Percentiles rank a stretch among this genome's conserved stretches.
Conservation (phyloP, 1,139 yeast species). For the Pneumocystis oryctolagi region DNA sequence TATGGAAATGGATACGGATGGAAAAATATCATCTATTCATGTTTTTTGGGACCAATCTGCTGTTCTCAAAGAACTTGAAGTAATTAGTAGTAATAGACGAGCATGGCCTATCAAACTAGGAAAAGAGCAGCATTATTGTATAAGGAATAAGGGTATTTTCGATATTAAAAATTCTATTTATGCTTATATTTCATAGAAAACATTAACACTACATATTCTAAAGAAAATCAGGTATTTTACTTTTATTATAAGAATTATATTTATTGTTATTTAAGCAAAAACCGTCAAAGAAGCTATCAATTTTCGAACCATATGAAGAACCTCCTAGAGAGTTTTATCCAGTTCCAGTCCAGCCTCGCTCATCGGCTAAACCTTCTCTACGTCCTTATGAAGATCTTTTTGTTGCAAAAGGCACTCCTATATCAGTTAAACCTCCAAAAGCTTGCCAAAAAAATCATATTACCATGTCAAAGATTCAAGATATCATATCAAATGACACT, state of each 20-base stretch:
- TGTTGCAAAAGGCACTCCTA: neutral
- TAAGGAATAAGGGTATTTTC: neutral
- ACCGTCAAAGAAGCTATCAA: neutral
- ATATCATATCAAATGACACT: neutral
- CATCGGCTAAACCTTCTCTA: neutral
- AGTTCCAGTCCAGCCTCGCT: neutral
- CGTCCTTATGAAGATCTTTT: constrained; percentile 3
- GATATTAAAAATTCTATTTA: neutral
- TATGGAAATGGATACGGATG: constrained; percentile 16
- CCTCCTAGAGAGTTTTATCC: neutral
- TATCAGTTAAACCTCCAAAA: neutral
- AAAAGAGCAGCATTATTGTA: constrained; percentile 14
- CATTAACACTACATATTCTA: neutral
- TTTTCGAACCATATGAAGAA: neutral
- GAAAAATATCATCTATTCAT: constrained; percentile 16
- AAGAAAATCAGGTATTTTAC: neutral
- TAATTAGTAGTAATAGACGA: constrained; percentile 21
- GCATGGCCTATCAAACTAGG: constrained; percentile 22
- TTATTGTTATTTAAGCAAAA: neutral
- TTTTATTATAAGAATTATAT: neutral
- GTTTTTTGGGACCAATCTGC: constrained; percentile 23
- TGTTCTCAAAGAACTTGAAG: constrained; percentile 20
- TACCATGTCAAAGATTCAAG: neutral
- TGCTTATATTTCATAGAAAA: neutral
- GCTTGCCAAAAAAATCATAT: neutral